Percentiles rank a stretch among this genome's conserved stretches.
phyloP scores from a whole-genome alignment of 257 asterid genomes.

The Verbena officinalis region DNA sequence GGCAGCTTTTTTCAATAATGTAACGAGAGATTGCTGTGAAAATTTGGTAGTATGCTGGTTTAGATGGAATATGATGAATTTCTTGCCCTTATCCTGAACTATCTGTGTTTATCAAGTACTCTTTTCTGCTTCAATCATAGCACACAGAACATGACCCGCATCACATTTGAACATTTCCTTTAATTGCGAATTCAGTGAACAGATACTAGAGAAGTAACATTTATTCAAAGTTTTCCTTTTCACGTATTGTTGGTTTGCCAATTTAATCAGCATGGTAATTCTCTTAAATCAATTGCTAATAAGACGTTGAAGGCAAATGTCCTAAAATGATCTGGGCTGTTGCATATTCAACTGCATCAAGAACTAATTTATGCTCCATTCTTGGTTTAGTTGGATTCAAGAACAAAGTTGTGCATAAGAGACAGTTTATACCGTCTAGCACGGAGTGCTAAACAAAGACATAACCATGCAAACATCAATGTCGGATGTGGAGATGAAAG shows the following conservation, averaged over 20 bases:
- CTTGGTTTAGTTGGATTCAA: slow-evolving; percentile 71
- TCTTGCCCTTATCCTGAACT: neutral
- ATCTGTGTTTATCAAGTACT: slow-evolving; percentile 3
- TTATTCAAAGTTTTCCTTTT: neutral
- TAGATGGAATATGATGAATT: neutral
- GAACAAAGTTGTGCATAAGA: slow-evolving; percentile 84
- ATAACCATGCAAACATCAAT: slow-evolving; percentile 39
- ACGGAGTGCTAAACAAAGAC: slow-evolving; percentile 79
- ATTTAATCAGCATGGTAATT: neutral
- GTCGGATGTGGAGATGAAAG: slow-evolving; percentile 37
- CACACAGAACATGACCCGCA: neutral
- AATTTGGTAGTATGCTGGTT: neutral
- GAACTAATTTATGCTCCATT: slow-evolving; percentile 17
- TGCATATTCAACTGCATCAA: neutral
- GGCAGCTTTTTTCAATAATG: neutral
- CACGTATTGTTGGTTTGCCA: too few relatives aligned
- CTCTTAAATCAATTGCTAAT: neutral
- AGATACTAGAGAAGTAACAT: neutral
- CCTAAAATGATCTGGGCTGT: neutral
- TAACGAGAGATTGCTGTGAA: neutral
- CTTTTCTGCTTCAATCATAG: neutral
- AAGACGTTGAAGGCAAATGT: neutral
- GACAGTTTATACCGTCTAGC: slow-evolving; percentile 94
- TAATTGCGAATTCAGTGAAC: neutral
- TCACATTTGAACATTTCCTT: neutral